Base-by-base conservation (phyloP, 2,329 filamentous ascomycete genomes). In the Alternaria novae-zelandiae region DNA sequence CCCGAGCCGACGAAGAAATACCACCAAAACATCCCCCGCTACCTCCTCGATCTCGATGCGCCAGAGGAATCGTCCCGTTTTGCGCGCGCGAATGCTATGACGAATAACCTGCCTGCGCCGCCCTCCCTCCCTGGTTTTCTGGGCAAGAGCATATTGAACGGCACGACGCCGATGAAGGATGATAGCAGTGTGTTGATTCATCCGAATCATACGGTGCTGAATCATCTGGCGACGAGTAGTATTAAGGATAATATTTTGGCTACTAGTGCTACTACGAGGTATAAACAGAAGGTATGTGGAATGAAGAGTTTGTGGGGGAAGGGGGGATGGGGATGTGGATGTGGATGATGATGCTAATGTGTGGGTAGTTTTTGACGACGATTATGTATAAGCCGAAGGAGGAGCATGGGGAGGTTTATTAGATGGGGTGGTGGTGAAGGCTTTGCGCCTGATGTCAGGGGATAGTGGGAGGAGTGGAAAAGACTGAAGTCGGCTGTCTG, bases 181-280 rank as follows among this genome's bases (percentile, higher is more conserved):
- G 96, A 99, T 81, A 97, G 95, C 80, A 97, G 94, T 81, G 96
- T 99, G 65, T 83, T 99, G 67, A 96, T 93, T 70, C 95, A 97
- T 87, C 96, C 96, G 13, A 99, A 98, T 74, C 95, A 99, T 76
- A 97, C 96, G 0, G 93, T 98, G 30, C 83, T 99, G 67, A 99
- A 99, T 71, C 96, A 99, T 80, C 84, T 99, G 71, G 95, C 95
- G 53, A 99, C 96, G 4, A 98, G 95, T 81, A 97, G 94, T 80
- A 99, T 99, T 81, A 97, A 97, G 84, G 94, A 97, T 71, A 94
- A 95, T 67, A 92, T 98, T 25, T 85, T 99, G 68, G 96, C 96
- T 32, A 96, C 97, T 6, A 97, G 94, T 75, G 95, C 93, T 13
- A 99, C 96, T 6, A 99, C 96, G n/a, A 88, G 96, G 79, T 99